Conservation (phyloP, 805 yeast genomes). For the Saccharomyces kudriavzevii region DNA sequence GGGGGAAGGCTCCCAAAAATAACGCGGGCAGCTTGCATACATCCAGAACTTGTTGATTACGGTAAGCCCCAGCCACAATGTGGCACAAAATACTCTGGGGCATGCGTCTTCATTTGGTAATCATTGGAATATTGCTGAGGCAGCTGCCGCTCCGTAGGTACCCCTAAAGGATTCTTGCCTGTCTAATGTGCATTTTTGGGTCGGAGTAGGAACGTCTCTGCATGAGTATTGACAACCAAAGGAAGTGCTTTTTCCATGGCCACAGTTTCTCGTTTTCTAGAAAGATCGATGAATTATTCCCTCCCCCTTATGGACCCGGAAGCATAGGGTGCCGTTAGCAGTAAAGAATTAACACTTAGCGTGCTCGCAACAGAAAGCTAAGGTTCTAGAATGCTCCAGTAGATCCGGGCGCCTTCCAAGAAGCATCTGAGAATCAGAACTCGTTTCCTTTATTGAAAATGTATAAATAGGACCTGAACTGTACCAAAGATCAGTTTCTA, state of each 20-base stretch:
- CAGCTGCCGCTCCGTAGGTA: not conserved
- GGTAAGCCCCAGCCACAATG: not conserved
- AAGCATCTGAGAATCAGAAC: not conserved
- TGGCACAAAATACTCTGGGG: not conserved
- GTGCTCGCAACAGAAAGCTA: not conserved
- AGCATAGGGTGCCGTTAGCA: not conserved
- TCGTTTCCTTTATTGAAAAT: not conserved
- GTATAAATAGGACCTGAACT: not conserved
- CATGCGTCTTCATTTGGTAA: not conserved
- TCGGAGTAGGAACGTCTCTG: not conserved
- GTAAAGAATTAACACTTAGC: not conserved
- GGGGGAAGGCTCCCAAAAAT: not conserved
- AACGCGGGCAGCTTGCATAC: not conserved
- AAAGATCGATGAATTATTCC: not conserved
- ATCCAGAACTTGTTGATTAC: not conserved
- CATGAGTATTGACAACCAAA: not conserved
- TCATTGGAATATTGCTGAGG: not conserved
- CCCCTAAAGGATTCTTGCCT: not conserved
- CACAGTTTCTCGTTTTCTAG: not conserved
- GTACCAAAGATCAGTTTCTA: not conserved
- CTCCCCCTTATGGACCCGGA: not conserved
- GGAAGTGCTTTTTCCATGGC: not conserved
- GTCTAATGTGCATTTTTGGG: not conserved
- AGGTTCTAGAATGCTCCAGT: not conserved
- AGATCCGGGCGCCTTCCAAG: not conserved